phyloP scores from a whole-genome alignment of 768 basidiomycete genomes.

The Cubamyces sp. region DNA sequence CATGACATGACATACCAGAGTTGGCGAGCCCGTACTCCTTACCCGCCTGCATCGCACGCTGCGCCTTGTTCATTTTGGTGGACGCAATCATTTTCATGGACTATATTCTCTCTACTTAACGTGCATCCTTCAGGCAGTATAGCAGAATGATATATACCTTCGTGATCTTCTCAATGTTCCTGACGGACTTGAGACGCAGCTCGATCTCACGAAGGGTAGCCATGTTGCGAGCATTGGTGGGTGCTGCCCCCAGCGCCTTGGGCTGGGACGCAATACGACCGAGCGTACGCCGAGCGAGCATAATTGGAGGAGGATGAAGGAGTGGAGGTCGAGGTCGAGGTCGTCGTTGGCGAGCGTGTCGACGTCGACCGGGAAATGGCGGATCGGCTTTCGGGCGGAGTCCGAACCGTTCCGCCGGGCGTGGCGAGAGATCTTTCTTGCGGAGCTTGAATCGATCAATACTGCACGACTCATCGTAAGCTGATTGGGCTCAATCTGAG shows the following conservation, averaged over 20 bases:
- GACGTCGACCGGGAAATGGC: conserved; percentile 32
- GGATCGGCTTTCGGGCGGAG: conserved; percentile 25
- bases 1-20: conserved; percentile 55
- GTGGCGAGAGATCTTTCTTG: not conserved
- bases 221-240: conserved; percentile 77
- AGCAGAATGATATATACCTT: conserved; percentile 56
- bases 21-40: conserved; percentile 94
- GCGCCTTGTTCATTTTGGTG: conserved; percentile 93
- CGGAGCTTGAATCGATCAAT: conserved; percentile 13
- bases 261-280: conserved; percentile 48
- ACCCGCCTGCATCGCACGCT: conserved; percentile 88
- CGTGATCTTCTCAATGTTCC: conserved; percentile 99
- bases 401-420: conserved; percentile 10
- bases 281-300: conserved; percentile 56
- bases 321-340: conserved; percentile 30
- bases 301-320: conserved; percentile 34
- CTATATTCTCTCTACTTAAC: conserved; percentile 40
- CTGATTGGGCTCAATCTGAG: conserved; percentile 13
- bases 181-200: conserved; percentile 92
- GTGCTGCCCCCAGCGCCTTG: conserved; percentile 43
- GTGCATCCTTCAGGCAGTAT: not conserved
- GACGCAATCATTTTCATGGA: conserved; percentile 99
- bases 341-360: conserved; percentile 23
- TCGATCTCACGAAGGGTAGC: conserved; percentile 98
- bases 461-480: conserved; percentile 17